Conservation (phyloP, 2,329 filamentous ascomycete species). For the Cytospora chrysosperma region DNA sequence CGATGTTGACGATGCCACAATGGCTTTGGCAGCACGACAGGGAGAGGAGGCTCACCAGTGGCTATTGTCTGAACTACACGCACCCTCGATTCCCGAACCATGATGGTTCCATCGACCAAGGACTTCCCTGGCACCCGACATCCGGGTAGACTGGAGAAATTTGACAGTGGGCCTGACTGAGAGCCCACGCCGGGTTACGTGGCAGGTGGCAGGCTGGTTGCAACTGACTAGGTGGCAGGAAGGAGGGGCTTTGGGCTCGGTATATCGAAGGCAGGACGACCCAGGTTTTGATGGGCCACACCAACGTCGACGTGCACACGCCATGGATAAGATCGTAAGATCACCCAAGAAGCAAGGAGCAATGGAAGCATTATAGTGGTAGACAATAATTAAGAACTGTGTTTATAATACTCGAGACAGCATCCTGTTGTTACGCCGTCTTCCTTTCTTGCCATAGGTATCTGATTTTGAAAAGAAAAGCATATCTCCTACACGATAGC, state of each 20-base stretch:
- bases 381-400: constrained; percentile 7
- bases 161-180: neutral
- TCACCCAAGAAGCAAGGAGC: neutral
- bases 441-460: constrained; percentile 26
- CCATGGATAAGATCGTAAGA: neutral
- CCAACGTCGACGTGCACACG: neutral
- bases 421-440: constrained; percentile 12
- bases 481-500: constrained; percentile 20
- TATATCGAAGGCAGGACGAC: neutral
- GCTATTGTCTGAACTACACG: neutral
- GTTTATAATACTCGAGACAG: constrained; percentile 14
- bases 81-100: neutral
- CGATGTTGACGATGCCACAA: neutral
- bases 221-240: neutral
- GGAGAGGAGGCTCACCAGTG: neutral
- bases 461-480: constrained; percentile 23
- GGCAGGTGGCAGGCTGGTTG: neutral
- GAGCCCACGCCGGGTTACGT: neutral
- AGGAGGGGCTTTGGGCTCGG: neutral
- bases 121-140: neutral
- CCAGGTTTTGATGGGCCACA: neutral
- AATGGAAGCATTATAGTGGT: neutral
- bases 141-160: neutral
- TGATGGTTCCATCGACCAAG: neutral
- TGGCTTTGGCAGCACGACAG: neutral